These are phyloP conservation scores for Xerocomellus dryophilus DNA, from an alignment of 768 basidiomycete species.

Conservation along the genomic window DNA sequence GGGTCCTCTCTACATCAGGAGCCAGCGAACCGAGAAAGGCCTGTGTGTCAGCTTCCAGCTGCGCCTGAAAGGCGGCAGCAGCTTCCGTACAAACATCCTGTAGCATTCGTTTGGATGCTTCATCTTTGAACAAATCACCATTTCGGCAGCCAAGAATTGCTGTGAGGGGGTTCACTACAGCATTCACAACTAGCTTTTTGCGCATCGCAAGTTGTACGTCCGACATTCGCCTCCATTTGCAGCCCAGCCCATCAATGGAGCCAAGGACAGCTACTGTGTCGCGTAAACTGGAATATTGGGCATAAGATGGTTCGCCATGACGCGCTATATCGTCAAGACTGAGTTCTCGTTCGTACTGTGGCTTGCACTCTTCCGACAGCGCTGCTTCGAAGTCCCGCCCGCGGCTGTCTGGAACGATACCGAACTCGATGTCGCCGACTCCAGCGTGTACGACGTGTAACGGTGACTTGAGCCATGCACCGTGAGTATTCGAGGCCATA, in stretches of 20 bases:
- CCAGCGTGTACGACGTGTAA: slow-evolving; percentile 57
- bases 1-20: slow-evolving; percentile 20
- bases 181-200: slow-evolving; percentile 79
- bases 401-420: slow-evolving; percentile 66
- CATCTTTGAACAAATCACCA: slow-evolving; percentile 60
- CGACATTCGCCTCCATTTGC: slow-evolving; percentile 62
- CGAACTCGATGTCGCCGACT: no score
- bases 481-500: slow-evolving; percentile 79
- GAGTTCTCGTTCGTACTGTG: slow-evolving; percentile 39
- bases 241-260: slow-evolving; percentile 51
- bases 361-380: slow-evolving; percentile 26
- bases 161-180: slow-evolving; percentile 82
- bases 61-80: slow-evolving; percentile 52
- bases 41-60: slow-evolving; percentile 42
- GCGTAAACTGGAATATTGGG: slow-evolving; percentile 59
- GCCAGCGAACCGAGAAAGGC: slow-evolving; percentile 25
- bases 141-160: slow-evolving; percentile 79
- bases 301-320: slow-evolving; percentile 32
- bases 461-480: slow-evolving; percentile 46
- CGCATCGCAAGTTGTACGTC: slow-evolving; percentile 69
- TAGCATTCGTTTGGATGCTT: slow-evolving; percentile 45
- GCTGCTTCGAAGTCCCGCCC: slow-evolving; percentile 27
- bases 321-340: slow-evolving; percentile 52
- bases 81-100: slow-evolving; percentile 69
- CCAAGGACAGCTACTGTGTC: slow-evolving; percentile 65